Percentiles rank a stretch among this genome's conserved stretches.
Evolutionary conservation across 2,329 filamentous ascomycete genomes (phyloP).

Genomic region (Cytospora piceae): DNA sequence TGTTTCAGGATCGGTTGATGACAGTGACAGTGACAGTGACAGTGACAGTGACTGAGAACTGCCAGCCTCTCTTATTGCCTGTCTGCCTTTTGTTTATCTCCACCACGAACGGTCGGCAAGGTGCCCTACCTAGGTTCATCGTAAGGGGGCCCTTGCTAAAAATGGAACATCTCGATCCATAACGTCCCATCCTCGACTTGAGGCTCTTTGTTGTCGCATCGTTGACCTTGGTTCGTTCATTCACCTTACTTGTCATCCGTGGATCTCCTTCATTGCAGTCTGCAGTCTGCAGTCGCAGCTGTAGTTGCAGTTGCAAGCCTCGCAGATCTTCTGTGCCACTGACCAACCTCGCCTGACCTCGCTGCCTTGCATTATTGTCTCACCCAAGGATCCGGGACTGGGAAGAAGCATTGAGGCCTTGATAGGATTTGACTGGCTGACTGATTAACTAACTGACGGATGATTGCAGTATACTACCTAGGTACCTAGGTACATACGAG

Average conservation of each 20-base stretch:
- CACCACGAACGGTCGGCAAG: too few relatives aligned
- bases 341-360: background rate
- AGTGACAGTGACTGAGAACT: background rate
- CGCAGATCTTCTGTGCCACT: background rate
- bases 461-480: background rate
- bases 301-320: background rate
- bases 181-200: constrained; percentile 8
- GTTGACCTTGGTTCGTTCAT: background rate
- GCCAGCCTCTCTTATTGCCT: background rate
- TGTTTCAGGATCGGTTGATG: background rate
- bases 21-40: background rate
- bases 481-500: too few relatives aligned
- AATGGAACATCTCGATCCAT: constrained; percentile 19
- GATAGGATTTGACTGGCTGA: background rate
- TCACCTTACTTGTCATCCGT: background rate
- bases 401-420: background rate
- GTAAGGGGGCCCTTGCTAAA: constrained; percentile 3
- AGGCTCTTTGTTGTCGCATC: constrained; percentile 15
- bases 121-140: too few relatives aligned
- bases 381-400: background rate
- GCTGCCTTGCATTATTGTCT: background rate
- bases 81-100: background rate
- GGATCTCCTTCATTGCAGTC: background rate
- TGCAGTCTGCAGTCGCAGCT: background rate
- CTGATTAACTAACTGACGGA: background rate